Evolutionary conservation across 352 stramenopile genomes (phyloP).

Genomic region (Pythium sukuiense): DNA sequence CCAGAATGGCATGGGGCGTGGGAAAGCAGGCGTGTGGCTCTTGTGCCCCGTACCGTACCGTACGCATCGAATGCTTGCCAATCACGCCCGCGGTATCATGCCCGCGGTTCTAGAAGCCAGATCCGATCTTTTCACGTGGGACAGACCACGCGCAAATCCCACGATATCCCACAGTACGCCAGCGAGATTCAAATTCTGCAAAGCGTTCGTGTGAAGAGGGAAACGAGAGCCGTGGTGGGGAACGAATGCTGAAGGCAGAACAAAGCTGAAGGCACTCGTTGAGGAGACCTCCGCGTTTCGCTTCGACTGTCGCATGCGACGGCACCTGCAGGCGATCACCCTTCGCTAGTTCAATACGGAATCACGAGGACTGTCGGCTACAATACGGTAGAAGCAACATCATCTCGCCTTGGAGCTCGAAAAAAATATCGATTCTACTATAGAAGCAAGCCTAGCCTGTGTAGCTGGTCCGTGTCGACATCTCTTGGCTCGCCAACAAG

Average conservation of each 20-base stretch:
- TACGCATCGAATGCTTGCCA: not conserved
- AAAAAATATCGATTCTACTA: too few relatives aligned
- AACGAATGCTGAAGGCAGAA: not conserved
- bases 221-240: not conserved
- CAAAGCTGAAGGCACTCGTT: not conserved
- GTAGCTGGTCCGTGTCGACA: too few relatives aligned
- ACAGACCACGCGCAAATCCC: not conserved
- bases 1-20: too few relatives aligned
- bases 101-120: not conserved
- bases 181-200: not conserved
- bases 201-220: not conserved
- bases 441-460: too few relatives aligned
- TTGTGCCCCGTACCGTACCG: too few relatives aligned
- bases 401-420: too few relatives aligned
- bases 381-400: too few relatives aligned
- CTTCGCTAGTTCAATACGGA: not conserved
- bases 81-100: not conserved
- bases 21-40: too few relatives aligned
- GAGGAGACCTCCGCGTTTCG: not conserved
- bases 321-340: too few relatives aligned
- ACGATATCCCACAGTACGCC: not conserved
- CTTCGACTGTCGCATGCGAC: slow-evolving; percentile 1
- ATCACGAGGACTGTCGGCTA: too few relatives aligned
- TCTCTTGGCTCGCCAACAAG: not conserved
- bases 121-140: not conserved